Base-by-base conservation (phyloP, 2,329 filamentous ascomycete species). In the Phialophora verrucosa region DNA sequence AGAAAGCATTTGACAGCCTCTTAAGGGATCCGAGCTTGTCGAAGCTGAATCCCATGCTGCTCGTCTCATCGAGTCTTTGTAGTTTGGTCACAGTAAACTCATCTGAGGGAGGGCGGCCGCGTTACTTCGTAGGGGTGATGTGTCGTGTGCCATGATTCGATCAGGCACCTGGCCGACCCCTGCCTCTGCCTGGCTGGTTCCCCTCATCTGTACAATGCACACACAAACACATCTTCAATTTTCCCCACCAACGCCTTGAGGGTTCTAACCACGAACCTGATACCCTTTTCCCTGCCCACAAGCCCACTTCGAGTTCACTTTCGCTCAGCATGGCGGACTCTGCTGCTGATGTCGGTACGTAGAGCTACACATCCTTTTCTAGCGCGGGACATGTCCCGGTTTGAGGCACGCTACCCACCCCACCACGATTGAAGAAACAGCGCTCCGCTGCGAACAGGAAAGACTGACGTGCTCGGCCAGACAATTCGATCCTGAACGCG, bases 401-500 rank as follows among this genome's bases (percentile, higher is more conserved):
- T 29, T 31, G 7, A 25, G 17, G 53, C 29, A 35, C 17, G 23
- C 53, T 32, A 55, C 53, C 35, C 53, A 55, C 53, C 53, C 53
- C 53, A 20, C 38, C 17, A 20, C 27, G 29, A n/a, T 55, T 31
- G 53, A 55, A 55, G 53, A 29, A 32, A n/a, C 53, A 31, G 10
- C 29, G 14, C 27, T 20, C 27, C 12, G 17, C 23, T 29, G 7
- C 53, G 27, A 20, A 31, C 53, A 25, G 27, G 25, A 49, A 38
- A 61, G 20, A 55, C 57, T 60, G 47, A 56, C 53, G 35, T 31
- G 20, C 31, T 59, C 44, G 23, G 23, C 56, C 72, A 96, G 92
- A 96, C 80, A 93, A 96, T 84, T 87, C 91, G 73, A 88, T 97
- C 80, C 91, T 89, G 81, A 95, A 96, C 85, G 92, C 91, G 69